Percentiles rank a stretch among this genome's conserved stretches.
These are phyloP conservation scores for Adansonia digitata DNA, from an alignment of 345 rosid species.

Conservation along the genomic window DNA sequence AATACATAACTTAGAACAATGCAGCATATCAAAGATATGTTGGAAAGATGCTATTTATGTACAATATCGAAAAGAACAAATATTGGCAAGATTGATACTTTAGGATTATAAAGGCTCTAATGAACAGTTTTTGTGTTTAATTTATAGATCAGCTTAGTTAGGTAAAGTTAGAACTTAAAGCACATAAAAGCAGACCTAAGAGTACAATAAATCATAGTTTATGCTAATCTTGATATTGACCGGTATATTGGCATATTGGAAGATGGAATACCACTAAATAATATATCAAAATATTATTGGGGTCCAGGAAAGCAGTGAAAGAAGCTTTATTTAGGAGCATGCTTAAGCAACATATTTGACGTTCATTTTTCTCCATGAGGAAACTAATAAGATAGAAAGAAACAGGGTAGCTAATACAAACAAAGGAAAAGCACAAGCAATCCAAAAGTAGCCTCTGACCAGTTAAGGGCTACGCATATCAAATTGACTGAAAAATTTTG, in stretches of 20 bases:
- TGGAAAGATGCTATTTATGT: neutral
- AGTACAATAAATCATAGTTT: neutral
- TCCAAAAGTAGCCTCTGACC: neutral
- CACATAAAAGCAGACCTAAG: neutral
- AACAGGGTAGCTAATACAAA: neutral
- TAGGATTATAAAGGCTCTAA: neutral
- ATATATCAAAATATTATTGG: neutral
- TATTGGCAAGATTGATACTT: neutral
- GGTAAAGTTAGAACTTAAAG: neutral
- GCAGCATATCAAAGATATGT: neutral
- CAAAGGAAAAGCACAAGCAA: neutral
- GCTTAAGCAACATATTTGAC: neutral
- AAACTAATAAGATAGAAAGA: neutral
- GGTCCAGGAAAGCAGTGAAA: neutral
- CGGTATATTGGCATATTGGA: neutral
- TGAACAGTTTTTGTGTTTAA: neutral
- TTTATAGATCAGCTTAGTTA: neutral
- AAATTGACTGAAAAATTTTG: slow-evolving; percentile 18
- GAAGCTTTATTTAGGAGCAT: neutral
- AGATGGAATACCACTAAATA: neutral
- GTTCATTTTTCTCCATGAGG: neutral
- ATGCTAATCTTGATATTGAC: neutral
- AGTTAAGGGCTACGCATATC: neutral
- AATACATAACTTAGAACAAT: neutral
- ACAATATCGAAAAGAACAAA: neutral